Percentiles rank a stretch among this genome's conserved stretches.
Conservation (phyloP, 129 eudicot genomes). For the Cynara cardunculus region DNA sequence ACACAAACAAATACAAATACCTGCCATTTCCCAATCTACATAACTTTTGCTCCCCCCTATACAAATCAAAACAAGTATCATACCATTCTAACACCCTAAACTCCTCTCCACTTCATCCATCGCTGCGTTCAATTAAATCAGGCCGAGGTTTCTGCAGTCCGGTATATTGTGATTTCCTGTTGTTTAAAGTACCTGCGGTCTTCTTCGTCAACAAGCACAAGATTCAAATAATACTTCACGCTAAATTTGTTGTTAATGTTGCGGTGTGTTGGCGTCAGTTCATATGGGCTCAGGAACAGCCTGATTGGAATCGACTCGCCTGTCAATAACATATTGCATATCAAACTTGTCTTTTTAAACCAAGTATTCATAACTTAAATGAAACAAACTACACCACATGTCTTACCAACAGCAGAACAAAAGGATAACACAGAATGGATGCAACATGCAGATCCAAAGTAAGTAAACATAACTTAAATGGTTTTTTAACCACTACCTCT, state of each 20-base stretch:
- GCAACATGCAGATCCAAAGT: background rate
- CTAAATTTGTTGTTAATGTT: conserved; percentile 98
- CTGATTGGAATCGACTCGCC: conserved; percentile 98
- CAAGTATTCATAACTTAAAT: background rate
- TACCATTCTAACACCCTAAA: background rate
- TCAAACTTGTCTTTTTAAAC: background rate
- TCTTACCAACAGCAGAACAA: background rate
- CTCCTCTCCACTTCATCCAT: background rate
- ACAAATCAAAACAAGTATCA: background rate
- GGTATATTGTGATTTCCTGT: conserved; percentile 87
- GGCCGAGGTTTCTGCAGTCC: conserved; percentile 60
- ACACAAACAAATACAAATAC: background rate
- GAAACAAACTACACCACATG: too few relatives aligned
- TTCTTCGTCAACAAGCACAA: conserved; percentile 95
- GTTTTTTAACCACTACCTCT: conserved; percentile 44
- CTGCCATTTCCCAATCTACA: background rate
- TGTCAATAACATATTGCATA: conserved; percentile 23
- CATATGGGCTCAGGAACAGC: conserved; percentile 91
- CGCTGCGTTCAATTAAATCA: conserved; percentile 9
- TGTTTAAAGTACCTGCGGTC: conserved; percentile 97
- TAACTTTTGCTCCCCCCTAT: background rate
- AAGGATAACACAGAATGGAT: background rate
- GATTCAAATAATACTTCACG: conserved; percentile 87
- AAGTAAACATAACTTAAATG: background rate
- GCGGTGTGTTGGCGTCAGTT: conserved; percentile 90